Conservation (phyloP, 2,329 filamentous ascomycete genomes). For the Tolypocladium ophioglossoides region DNA sequence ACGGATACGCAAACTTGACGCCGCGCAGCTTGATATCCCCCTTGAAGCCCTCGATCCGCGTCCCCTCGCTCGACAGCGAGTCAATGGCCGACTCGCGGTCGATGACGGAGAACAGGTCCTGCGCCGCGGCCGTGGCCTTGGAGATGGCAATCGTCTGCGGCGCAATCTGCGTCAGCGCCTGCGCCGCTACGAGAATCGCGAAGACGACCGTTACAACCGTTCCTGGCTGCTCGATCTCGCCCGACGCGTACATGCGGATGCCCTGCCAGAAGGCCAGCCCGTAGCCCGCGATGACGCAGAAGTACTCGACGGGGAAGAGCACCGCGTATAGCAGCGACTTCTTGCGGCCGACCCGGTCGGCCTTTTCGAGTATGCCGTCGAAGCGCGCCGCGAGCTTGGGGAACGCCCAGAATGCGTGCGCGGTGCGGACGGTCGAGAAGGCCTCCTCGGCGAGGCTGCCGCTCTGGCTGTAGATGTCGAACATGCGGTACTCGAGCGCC, state of each 20-base stretch:
- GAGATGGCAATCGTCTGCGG: conserved; percentile 34
- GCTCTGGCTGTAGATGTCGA: conserved; percentile 30
- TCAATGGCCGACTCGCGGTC: conserved; percentile 33
- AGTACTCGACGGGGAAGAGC: conserved; percentile 34
- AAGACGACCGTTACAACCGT: conserved; percentile 38
- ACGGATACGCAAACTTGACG: conserved; percentile 45
- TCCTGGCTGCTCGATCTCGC: conserved; percentile 33
- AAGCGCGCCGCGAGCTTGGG: conserved; percentile 31
- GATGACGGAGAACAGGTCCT: conserved; percentile 35
- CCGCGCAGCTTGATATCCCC: conserved; percentile 37
- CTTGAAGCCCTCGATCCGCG: conserved; percentile 13
- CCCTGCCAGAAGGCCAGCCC: conserved; percentile 42
- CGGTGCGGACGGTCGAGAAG: conserved; percentile 36
- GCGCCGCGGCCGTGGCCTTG: conserved; percentile 34
- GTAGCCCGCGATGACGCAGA: conserved; percentile 35
- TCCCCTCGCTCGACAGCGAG: conserved; percentile 27
- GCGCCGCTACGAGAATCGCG: conserved; percentile 34
- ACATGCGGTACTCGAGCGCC: conserved; percentile 30
- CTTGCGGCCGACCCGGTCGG: conserved; percentile 25
- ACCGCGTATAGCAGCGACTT: conserved; percentile 33
- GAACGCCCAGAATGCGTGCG: conserved; percentile 39
- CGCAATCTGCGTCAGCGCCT: conserved; percentile 34
- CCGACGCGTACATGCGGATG: conserved; percentile 31
- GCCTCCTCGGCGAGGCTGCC: conserved; percentile 37
- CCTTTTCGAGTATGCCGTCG: conserved; percentile 28